Conservation (phyloP, 2,329 filamentous ascomycete genomes). For the Clonostachys rosea region DNA sequence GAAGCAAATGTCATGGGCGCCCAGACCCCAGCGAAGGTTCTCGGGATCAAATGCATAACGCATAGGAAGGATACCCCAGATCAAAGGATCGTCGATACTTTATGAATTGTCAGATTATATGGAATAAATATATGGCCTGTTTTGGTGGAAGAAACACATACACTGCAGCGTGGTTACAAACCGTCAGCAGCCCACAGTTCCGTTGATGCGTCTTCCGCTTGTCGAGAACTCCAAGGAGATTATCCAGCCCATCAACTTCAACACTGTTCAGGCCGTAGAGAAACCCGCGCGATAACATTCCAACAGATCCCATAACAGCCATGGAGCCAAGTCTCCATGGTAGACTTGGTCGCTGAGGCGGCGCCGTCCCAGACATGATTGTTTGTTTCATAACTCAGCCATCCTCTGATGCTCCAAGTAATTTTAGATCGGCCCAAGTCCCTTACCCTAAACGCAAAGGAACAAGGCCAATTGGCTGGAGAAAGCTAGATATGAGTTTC, state of each 20-base stretch:
- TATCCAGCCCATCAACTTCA: slow-evolving; percentile 71
- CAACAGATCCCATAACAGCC: slow-evolving; percentile 69
- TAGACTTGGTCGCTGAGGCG: slow-evolving; percentile 45
- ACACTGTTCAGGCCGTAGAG: slow-evolving; percentile 70
- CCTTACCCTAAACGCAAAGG: no score
- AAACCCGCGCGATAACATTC: slow-evolving; percentile 67
- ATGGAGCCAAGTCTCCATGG: slow-evolving; percentile 73
- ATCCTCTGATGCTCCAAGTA: no score
- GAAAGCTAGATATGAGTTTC: no score
- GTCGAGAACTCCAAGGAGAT: slow-evolving; percentile 73
- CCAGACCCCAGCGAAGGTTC: slow-evolving; percentile 84
- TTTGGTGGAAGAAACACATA: slow-evolving; percentile 13
- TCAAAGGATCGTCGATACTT: slow-evolving; percentile 88
- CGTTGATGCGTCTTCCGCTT: slow-evolving; percentile 60
- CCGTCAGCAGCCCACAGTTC: slow-evolving; percentile 69
- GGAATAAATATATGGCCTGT: neutral
- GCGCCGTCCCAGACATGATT: slow-evolving; percentile 12
- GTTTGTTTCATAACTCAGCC: no score
- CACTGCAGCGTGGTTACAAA: slow-evolving; percentile 37
- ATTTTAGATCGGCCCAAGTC: no score
- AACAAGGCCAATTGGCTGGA: no score
- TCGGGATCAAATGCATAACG: slow-evolving; percentile 65
- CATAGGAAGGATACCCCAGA: slow-evolving; percentile 85
- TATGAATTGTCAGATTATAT: slow-evolving; percentile 1
- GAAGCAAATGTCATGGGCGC: slow-evolving; percentile 94